Evolutionary conservation across 2,329 filamentous ascomycete genomes (phyloP), one percentile per base, ranked within the genome.

Genomic region (Fusarium chuoi): DNA sequence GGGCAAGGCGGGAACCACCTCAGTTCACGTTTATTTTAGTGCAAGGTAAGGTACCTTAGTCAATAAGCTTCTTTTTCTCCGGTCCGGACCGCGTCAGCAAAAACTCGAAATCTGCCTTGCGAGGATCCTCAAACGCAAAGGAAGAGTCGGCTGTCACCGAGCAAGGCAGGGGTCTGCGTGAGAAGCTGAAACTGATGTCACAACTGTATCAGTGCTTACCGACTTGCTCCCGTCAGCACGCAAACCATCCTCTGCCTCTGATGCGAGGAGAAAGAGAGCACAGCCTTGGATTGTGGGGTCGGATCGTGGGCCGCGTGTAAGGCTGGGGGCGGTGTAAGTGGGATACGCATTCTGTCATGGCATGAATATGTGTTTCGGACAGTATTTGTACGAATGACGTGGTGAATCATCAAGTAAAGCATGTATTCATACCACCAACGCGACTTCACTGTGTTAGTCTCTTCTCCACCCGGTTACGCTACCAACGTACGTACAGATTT

Each of bases 271-370:
- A 52, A 56, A 44, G 48, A 56, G 33, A 65, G 64, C 75, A 77
- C 75, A 73, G 73, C 75, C 75, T 73, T 60, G 55, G 63, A 63
- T 67, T 74, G 74, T 77, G 75, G 75, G 55, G 55, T 71, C 55
- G 52, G 68, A 77, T 77, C 67, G 64, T 74, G 74, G 67, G 76
- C 76, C 75, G 76, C 76, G 76, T 76, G 73, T 76, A 78, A 75
- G 75, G 75, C 73, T 78, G 75, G 71, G 54, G 76, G 76, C 76
- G 71, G 71, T 74, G 71, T 75, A 72, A 72, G 55, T 62, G 56
- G 36, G 48, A 70, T 46, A 65, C 35, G 52, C 60, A 61, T 33
- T 44, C 41, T 48, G 24, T 28, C 24, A 36, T 36, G 35, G 28
- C 39, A 55, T 38, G n/a, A 46, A 33, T 44, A 30, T 35, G 39